Conservation (phyloP, 2,329 filamentous ascomycete species). For the Beauveria caledonica region DNA sequence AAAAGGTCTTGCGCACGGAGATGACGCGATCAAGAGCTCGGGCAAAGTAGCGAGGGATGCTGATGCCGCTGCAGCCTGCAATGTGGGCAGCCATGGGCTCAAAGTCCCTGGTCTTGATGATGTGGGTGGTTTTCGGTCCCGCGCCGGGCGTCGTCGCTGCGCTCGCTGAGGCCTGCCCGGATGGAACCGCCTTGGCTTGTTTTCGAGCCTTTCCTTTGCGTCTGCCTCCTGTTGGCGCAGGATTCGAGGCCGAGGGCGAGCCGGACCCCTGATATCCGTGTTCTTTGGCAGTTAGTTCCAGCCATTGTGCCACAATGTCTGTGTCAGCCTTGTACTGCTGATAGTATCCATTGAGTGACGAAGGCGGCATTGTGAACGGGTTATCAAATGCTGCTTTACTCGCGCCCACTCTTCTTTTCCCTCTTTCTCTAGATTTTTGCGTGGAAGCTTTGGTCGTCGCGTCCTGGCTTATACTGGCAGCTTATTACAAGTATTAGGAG, state of each 20-base stretch:
- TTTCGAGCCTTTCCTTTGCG: conserved; percentile 13
- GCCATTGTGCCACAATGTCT: conserved; percentile 15
- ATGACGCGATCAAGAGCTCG: conserved; percentile 16
- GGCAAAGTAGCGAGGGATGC: conserved; percentile 12
- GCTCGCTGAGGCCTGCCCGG: background rate
- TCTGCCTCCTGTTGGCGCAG: background rate
- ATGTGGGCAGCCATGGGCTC: conserved; percentile 15
- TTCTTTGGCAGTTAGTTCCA: conserved; percentile 14
- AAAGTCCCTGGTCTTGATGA: conserved; percentile 15
- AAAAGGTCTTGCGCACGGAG: conserved; percentile 14
- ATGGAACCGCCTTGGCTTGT: background rate
- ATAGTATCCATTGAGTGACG: conserved; percentile 13
- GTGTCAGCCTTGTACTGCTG: conserved; percentile 18
- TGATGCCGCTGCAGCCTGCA: conserved; percentile 9
- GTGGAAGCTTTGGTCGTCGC: too few species aligned
- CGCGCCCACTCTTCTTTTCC: too few species aligned
- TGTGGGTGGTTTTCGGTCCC: background rate
- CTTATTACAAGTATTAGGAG: too few species aligned
- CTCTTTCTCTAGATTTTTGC: too few species aligned
- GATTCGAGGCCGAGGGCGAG: background rate
- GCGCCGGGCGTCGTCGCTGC: background rate
- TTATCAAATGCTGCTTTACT: too few species aligned
- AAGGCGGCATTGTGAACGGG: conserved; percentile 10
- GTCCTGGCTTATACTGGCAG: too few species aligned
- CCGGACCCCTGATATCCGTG: conserved; percentile 9